Base-by-base conservation (phyloP, 495 filamentous ascomycete genomes). In the Trichoderma orchidacearum region DNA sequence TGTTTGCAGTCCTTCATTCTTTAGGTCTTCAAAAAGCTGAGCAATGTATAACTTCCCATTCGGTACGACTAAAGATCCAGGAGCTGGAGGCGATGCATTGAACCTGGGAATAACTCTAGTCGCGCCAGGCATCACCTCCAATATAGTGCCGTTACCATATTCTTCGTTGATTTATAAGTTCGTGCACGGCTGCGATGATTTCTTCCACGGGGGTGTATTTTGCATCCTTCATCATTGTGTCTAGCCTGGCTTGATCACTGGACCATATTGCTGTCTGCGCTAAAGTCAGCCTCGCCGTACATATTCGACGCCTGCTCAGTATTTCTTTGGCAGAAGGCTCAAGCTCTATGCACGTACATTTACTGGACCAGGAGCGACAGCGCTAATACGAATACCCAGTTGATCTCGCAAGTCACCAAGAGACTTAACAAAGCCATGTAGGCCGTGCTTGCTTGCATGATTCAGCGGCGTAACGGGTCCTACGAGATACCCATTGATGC, bases 291-390 rank as follows among this genome's bases (percentile, higher is more conserved):
- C 8, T 9, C 9, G 8, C 32, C 9, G 8, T 6, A 50, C 6
- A 9, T 6, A 50, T 50, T 12, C n/a, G n/a, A n/a, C n/a, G n/a
- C n/a, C n/a, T n/a, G n/a, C n/a, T n/a, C n/a, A n/a, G n/a, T n/a
- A 53, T 53, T 23, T 12, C 28, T 8, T 29, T 12, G 15, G 51
- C 8, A 1, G 18, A 31, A 31, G 50, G 28, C 25, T 9, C 25
- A 17, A 17, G 17, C 13, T 4, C 0, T 27, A 13, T 30, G 3
- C 7, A 56, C 55, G 30, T 50, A 56, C 55, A 3, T 51, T 82
- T 60, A 85, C 80, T 0, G 83, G 64, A 3, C 82, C 84, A 0
- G 84, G 84, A 18, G 83, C 81, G 1, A 87, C 81, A 2, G 76
- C 83, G 25, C 78, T 81, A 29, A 85, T 78, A 1, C 81, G 64